Evolutionary conservation across 2,329 filamentous ascomycete species (phyloP).

Genomic region (Aquanectria penicillioides): DNA sequence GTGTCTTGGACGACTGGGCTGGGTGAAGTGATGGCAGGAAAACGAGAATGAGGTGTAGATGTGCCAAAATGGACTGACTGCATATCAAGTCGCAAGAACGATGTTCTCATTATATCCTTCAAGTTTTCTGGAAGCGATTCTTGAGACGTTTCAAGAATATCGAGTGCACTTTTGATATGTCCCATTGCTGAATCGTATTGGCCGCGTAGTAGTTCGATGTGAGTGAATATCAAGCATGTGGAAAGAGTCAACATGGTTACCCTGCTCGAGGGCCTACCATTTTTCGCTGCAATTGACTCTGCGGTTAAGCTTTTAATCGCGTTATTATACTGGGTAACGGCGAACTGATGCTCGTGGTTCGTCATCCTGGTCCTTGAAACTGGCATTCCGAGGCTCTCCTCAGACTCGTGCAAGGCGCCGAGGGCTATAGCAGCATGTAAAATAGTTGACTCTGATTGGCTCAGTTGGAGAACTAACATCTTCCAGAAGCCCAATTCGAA

Average conservation of each 20-base stretch:
- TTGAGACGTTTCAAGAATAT: slow-evolving; percentile 1
- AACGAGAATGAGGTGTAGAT: background rate
- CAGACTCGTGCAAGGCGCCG: slow-evolving; percentile 3
- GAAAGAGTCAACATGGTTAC: background rate
- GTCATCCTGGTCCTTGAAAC: slow-evolving; percentile 5
- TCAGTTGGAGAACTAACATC: background rate
- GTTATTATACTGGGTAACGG: slow-evolving; percentile 3
- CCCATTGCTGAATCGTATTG: background rate
- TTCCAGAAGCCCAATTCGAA: slow-evolving; percentile 12
- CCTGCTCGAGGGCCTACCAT: background rate
- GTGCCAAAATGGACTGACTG: background rate
- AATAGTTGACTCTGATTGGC: background rate
- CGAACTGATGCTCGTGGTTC: slow-evolving; percentile 4
- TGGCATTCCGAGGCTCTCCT: slow-evolving; percentile 8
- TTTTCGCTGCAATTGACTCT: no score
- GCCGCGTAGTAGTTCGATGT: slow-evolving; percentile 7
- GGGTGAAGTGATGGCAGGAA: background rate
- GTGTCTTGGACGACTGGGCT: background rate
- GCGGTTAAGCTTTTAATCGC: slow-evolving; percentile 2
- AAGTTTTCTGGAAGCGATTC: background rate
- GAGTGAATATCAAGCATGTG: slow-evolving; percentile 6
- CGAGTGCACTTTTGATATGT: background rate
- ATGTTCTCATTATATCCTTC: slow-evolving; percentile 2
- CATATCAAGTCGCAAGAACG: background rate
- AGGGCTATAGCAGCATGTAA: slow-evolving; percentile 6